Percentiles rank a stretch among this genome's conserved stretches.
phyloP scores from a whole-genome alignment of 148 eudicot species.

The Chenopodium album region DNA sequence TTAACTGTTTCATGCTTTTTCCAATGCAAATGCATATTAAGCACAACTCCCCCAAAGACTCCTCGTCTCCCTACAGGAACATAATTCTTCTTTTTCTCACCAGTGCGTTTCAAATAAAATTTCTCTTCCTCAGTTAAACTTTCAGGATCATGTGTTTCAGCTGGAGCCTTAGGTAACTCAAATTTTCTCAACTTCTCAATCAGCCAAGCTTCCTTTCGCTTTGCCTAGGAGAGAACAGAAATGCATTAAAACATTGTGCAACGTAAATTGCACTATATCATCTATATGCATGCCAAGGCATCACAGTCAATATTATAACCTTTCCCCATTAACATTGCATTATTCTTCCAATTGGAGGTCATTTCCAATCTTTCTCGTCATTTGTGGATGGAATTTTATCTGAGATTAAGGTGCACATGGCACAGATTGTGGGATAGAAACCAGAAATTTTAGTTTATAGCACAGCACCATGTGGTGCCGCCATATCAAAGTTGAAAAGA shows the following conservation, averaged over 20 bases:
- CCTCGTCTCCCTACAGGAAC: conserved; percentile 98
- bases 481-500: too few species aligned
- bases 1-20: conserved; percentile 93
- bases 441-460: too few species aligned
- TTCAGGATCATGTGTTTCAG: conserved; percentile 89
- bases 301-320: background rate
- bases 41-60: conserved; percentile 98
- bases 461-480: too few species aligned
- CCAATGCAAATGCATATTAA: conserved; percentile 99
- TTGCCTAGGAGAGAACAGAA: conserved; percentile 50
- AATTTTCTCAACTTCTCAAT: conserved; percentile 90
- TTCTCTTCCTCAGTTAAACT: conserved; percentile 87
- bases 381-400: too few species aligned
- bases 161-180: conserved; percentile 66
- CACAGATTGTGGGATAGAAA: too few species aligned
- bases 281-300: background rate
- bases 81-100: conserved; percentile 95
- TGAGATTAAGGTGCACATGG: too few species aligned
- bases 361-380: too few species aligned
- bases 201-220: conserved; percentile 93
- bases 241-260: background rate
- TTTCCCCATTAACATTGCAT: too few species aligned
- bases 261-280: background rate
- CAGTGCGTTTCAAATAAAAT: conserved; percentile 88
- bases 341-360: too few species aligned